Evolutionary conservation across 495 filamentous ascomycete species (phyloP), one percentile per base, ranked within the genome.

Genomic region (Lophium mytilinum): DNA sequence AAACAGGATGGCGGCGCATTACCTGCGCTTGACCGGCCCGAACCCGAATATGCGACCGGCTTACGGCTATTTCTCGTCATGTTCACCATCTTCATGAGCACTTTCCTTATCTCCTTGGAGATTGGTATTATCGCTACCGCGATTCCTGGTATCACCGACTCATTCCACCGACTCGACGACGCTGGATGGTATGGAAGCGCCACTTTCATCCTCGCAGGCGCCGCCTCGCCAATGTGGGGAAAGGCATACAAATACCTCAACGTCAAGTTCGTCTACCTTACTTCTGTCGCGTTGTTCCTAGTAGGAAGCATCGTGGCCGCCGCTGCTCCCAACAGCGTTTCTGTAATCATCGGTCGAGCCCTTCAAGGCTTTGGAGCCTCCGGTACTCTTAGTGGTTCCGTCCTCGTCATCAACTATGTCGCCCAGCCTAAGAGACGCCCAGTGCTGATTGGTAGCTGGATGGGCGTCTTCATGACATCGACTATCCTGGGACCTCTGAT

Each of bases 41-140:
- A 57, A 21, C 45, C 43, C 34, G 42, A 57, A 17, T 57, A 50
- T 33, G 46, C 54, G 21, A 57, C 54, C 45, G 51, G 51, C 15
- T 53, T 37, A 36, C 51, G 51, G 34, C 48, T 52, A 1, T 33
- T 53, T 37, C 30, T 43, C 52, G 55, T 49, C 30, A 55, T 60
- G 52, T 39, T 60, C 12, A 55, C 52, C 41, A 46, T 60, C 45
- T 35, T 24, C 33, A 36, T 55, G 52, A 50, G 41, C 36, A 18
- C n/a, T 45, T 19, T 60, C 12, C 34, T 60, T 30, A 39, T 35
- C 30, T 37, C 57, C 24, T 36, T 60, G 40, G 57, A 60, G 10
- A 47, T 54, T 39, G 47, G 52, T 24, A 61, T 61, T 37, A 37
- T 61, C 19, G 53, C 51, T n/a, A 57, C 53, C 35, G 58, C 58